Evolutionary conservation across 1,139 yeast species (phyloP), one percentile per base, ranked within the genome.

Genomic region (Diutina pseudorugosa): DNA sequence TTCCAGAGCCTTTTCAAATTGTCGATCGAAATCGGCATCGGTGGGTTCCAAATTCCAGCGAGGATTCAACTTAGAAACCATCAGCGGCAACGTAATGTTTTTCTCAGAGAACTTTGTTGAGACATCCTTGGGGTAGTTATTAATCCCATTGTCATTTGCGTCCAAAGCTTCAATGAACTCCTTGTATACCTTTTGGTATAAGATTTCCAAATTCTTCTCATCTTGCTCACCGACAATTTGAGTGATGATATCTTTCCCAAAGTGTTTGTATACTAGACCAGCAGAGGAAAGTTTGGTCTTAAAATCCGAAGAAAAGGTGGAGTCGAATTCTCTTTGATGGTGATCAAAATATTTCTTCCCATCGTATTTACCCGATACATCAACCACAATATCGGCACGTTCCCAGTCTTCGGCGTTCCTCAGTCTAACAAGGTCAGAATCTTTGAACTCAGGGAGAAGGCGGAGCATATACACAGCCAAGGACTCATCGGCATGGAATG

Each of bases 401-500:
- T 88, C 97, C 84, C 96, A 86, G 56, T 81, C 85, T 18, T 72
- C 79, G 5, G 91, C 85, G 58, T 83, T 84, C 71, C 98, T 80
- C 4, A 96, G 85, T 65, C 98, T 82, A 21, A 88, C 78, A 40
- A 93, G 73, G 53, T 73, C 75, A 14, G 95, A 83, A 55, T 81
- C 75, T 53, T 77, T 65, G 67, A 68, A 93, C 64, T 79, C 75
- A 3, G 96, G 95, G 52, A 93, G 72, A 30, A 80, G 72, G 61
- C 78, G 80, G 55, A 93, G 73, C 85, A 93, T 82, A 67, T 77
- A 91, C 2, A 91, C 96, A 1, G 98, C 98, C 55, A 94, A 76
- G n/a, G 96, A 84, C 67, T 93, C 98, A 68, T 93, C 98, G 20
- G 98, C 98, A 63, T 93, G 98, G 75, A 93, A 93, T 0, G 91